These are phyloP conservation scores for Xerocomellus intermedius DNA, from an alignment of 768 basidiomycete species.

Conservation along the genomic window DNA sequence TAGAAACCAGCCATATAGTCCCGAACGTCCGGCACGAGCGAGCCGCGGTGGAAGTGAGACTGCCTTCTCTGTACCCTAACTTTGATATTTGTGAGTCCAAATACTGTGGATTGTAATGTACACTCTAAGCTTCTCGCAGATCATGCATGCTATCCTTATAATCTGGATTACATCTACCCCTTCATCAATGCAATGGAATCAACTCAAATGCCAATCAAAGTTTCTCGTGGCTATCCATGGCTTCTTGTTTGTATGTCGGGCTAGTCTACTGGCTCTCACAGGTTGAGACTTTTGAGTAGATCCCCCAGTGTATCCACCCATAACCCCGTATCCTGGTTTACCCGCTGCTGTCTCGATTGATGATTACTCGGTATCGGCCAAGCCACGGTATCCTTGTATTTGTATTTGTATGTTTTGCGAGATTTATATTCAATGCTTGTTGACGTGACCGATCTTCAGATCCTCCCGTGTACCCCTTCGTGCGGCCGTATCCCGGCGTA, in stretches of 20 bases:
- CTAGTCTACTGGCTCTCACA: background rate
- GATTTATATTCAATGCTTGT: constrained; percentile 10
- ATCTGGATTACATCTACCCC: constrained; percentile 39
- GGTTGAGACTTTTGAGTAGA: constrained; percentile 15
- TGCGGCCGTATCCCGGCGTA: no score
- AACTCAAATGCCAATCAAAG: constrained; percentile 5
- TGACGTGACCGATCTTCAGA: no score
- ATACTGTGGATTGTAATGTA: no score
- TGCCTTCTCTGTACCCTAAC: constrained; percentile 13
- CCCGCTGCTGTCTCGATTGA: background rate
- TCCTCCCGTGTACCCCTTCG: no score
- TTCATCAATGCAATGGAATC: background rate
- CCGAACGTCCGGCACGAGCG: background rate
- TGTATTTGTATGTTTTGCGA: no score
- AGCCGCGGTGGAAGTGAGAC: constrained; percentile 9
- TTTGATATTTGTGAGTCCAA: constrained; percentile 36
- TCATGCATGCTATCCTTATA: constrained; percentile 40
- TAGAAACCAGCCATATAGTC: background rate
- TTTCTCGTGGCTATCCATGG: constrained; percentile 33
- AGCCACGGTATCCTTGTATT: no score
- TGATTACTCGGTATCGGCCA: no score
- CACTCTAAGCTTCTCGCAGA: constrained; percentile 25
- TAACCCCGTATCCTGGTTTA: constrained; percentile 14
- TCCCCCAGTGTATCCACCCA: constrained; percentile 22
- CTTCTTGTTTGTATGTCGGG: constrained; percentile 36